Evolutionary conservation across 306 rosid genomes (phyloP).

Genomic region (Luffa acutangula): DNA sequence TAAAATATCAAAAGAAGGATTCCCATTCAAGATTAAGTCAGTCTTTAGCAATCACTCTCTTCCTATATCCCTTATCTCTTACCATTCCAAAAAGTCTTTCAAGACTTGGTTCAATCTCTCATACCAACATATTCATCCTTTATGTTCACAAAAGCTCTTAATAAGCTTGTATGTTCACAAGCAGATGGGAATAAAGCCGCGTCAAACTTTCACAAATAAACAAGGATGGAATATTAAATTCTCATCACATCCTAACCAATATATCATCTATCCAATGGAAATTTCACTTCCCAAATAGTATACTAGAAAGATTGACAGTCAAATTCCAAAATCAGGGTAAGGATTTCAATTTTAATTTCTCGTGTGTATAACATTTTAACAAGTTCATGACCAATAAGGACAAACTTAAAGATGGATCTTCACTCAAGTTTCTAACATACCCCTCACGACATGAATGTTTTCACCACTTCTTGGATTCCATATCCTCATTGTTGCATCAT

Average conservation of each 20-base stretch:
- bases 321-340: background rate
- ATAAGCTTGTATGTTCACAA: background rate
- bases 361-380: background rate
- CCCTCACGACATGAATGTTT: conserved; percentile 64
- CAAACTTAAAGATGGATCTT: background rate
- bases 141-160: background rate
- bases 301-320: background rate
- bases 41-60: background rate
- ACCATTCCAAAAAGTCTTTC: too few species aligned
- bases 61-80: background rate
- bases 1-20: background rate
- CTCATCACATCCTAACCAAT: background rate
- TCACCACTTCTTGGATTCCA: conserved; percentile 85
- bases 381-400: background rate
- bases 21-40: background rate
- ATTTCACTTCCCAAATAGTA: background rate
- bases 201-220: background rate
- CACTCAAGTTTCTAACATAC: conserved; percentile 27
- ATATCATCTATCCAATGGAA: background rate
- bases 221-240: background rate
- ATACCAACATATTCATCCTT: background rate
- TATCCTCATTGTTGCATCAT: conserved; percentile 77
- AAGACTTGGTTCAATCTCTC: background rate
- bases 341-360: background rate
- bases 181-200: background rate